Conservation (phyloP, 345 rosid species). For the Euphorbia pulcherrima region DNA sequence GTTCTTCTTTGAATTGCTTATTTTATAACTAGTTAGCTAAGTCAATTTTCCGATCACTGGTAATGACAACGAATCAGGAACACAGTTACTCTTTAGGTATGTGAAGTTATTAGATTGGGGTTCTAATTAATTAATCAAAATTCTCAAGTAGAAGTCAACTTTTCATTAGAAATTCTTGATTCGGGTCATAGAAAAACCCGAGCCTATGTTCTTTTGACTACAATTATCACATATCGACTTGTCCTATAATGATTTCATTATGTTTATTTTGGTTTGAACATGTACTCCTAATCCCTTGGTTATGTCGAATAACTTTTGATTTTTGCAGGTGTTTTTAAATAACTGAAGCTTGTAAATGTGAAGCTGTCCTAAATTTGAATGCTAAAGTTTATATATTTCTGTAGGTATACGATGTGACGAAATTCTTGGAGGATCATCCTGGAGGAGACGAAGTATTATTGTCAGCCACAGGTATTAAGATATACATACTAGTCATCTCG, state of each 20-base stretch:
- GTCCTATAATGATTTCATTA: not conserved
- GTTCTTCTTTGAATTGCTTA: not conserved
- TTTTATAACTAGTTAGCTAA: not conserved
- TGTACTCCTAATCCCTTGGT: not conserved
- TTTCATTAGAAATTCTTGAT: not conserved
- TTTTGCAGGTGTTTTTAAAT: not conserved
- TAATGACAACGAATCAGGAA: not conserved
- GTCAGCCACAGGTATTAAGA: constrained; percentile 26
- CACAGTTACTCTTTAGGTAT: not conserved
- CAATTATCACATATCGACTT: not conserved
- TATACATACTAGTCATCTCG: not conserved
- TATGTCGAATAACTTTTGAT: not conserved
- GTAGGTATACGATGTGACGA: constrained; percentile 27
- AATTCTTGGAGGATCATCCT: constrained; percentile 34
- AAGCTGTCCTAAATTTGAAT: too few relatives aligned
- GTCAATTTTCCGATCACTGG: not conserved
- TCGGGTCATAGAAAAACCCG: not conserved
- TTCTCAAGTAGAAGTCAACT: not conserved
- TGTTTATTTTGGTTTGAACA: not conserved
- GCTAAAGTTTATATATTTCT: not conserved
- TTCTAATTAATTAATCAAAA: not conserved
- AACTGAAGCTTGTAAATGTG: not conserved
- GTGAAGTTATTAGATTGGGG: not conserved
- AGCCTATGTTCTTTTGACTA: not conserved
- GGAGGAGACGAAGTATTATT: constrained; percentile 31